A percentile compares a stretch with the other conserved stretches of the same genome.
These are phyloP conservation scores for Mucor velutinosus DNA, from an alignment of 371 early-diverging fungal species.

Conservation along the genomic window DNA sequence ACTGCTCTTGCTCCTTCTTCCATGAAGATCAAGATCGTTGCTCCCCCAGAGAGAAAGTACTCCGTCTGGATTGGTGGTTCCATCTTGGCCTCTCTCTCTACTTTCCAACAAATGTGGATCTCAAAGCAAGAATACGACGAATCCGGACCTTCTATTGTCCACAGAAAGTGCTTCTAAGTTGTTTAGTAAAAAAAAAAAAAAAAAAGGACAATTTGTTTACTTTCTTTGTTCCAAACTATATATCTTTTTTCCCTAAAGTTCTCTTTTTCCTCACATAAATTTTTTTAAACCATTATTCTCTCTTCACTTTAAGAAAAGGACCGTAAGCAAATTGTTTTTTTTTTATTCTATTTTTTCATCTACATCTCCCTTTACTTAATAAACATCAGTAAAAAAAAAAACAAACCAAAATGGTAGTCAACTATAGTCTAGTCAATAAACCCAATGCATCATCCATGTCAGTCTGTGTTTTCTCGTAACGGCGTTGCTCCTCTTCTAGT, in stretches of 20 bases:
- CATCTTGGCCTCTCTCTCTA: constrained; percentile 98
- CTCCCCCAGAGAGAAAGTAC: constrained; percentile 99
- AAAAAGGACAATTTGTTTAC: constrained; percentile 1
- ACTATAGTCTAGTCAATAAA: constrained; percentile 39
- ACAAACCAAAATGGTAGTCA: too few species aligned
- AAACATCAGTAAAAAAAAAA: neutral
- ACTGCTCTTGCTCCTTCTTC: constrained; percentile 96
- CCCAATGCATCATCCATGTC: constrained; percentile 50
- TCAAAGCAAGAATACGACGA: constrained; percentile 98
- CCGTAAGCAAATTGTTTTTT: neutral
- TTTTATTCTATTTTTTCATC: neutral
- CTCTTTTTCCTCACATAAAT: neutral
- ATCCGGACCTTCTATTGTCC: constrained; percentile 96
- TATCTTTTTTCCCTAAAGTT: constrained; percentile 5
- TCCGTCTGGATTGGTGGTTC: constrained; percentile 99
- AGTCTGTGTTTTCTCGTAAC: constrained; percentile 46
- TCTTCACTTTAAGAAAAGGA: neutral
- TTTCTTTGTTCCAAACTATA: constrained; percentile 4
- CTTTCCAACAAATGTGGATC: constrained; percentile 99
- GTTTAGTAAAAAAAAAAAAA: neutral
- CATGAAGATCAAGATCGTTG: constrained; percentile 99
- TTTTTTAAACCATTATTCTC: neutral
- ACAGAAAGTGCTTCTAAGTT: constrained; percentile 97
- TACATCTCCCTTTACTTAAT: neutral
- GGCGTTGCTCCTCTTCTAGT: constrained; percentile 38